Evolutionary conservation across 1,284 basidiomycete genomes (phyloP).

Genomic region (Rhizoctonia solani): DNA sequence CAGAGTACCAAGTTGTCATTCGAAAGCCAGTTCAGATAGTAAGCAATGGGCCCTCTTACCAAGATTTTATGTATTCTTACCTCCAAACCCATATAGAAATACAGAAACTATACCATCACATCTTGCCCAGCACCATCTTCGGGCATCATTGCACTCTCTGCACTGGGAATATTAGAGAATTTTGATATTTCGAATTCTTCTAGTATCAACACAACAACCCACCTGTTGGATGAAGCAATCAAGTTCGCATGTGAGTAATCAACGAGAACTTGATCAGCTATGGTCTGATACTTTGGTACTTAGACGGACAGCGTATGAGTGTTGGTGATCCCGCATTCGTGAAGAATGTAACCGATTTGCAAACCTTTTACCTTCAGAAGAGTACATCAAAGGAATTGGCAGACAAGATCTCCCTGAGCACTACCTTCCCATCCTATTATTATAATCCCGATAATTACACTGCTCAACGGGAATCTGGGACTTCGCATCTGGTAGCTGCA

Average conservation of each 20-base stretch:
- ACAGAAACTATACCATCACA: conserved; percentile 28
- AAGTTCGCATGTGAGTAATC: conserved; percentile 23
- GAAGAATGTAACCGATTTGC: conserved; percentile 16
- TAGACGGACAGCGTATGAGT: conserved; percentile 31
- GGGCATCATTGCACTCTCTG: conserved; percentile 30
- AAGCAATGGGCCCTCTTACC: neutral
- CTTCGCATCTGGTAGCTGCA: conserved; percentile 29
- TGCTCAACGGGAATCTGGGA: conserved; percentile 19
- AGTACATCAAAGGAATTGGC: conserved; percentile 17
- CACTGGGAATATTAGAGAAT: conserved; percentile 30
- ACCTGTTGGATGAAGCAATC: conserved; percentile 32
- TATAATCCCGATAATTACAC: conserved; percentile 32
- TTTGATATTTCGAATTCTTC: conserved; percentile 25
- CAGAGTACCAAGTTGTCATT: conserved; percentile 31
- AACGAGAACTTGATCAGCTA: neutral
- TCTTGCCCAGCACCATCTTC: conserved; percentile 34
- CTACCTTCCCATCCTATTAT: neutral
- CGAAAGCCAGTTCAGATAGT: conserved; percentile 32
- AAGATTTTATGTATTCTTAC: neutral
- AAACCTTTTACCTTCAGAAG: conserved; percentile 24
- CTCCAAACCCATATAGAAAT: conserved; percentile 1
- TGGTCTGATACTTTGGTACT: neutral
- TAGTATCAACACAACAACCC: conserved; percentile 25
- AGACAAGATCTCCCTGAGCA: neutral
- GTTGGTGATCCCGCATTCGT: conserved; percentile 33